phyloP scores from a whole-genome alignment of 805 yeast genomes.

The Candida maesae region DNA sequence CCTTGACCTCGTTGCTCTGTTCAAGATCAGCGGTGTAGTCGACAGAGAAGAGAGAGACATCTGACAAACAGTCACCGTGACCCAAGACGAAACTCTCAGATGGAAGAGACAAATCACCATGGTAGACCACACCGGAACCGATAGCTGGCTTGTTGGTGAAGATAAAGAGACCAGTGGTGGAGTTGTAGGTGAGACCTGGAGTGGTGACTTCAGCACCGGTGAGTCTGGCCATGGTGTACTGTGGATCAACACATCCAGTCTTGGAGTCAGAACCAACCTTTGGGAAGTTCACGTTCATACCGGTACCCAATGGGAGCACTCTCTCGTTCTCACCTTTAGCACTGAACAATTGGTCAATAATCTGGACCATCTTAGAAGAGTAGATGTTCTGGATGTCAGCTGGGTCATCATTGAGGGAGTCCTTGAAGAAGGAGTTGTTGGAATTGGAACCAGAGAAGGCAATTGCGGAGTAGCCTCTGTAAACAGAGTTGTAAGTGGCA shows the following conservation, averaged over 20 bases:
- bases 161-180: slow-evolving; percentile 32
- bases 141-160: slow-evolving; percentile 22
- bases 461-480: slow-evolving; percentile 46
- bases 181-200: slow-evolving; percentile 32
- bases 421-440: slow-evolving; percentile 65
- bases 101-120: slow-evolving; percentile 44
- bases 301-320: slow-evolving; percentile 41
- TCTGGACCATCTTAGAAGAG: slow-evolving; percentile 36
- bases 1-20: slow-evolving; percentile 17
- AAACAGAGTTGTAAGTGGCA: slow-evolving; percentile 43
- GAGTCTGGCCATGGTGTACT: slow-evolving; percentile 42
- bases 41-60: slow-evolving; percentile 45
- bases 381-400: slow-evolving; percentile 42
- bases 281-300: slow-evolving; percentile 49
- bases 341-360: slow-evolving; percentile 36
- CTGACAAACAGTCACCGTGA: slow-evolving; percentile 35
- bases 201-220: slow-evolving; percentile 32
- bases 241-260: slow-evolving; percentile 38
- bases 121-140: slow-evolving; percentile 29
- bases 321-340: slow-evolving; percentile 35
- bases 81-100: slow-evolving; percentile 34
- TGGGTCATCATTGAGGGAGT: slow-evolving; percentile 73
- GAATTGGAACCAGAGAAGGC: slow-evolving; percentile 49
- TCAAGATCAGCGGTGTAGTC: slow-evolving; percentile 33
- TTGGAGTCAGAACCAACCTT: slow-evolving; percentile 37